Conservation (phyloP, 2,329 filamentous ascomycete species). For the Phaeosphaeriaceae sp. region DNA sequence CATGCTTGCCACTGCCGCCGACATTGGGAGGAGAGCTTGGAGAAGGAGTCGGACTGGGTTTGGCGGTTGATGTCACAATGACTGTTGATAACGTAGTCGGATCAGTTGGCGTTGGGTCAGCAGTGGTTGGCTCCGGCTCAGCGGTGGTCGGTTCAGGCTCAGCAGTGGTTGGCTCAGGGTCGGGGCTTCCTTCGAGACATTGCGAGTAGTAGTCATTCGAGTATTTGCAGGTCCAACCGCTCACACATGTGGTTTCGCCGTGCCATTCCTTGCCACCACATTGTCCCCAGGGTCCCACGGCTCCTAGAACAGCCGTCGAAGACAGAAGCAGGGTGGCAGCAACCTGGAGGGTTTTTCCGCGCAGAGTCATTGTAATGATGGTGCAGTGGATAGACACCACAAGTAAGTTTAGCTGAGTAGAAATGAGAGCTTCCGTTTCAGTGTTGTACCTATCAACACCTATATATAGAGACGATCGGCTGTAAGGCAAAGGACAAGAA, state of each 20-base stretch:
- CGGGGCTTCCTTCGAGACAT: constrained; percentile 30
- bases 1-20: constrained; percentile 10
- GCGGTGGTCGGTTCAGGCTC: neutral
- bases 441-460: neutral
- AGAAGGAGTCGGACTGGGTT: neutral
- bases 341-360: neutral
- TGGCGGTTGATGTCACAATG: neutral
- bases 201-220: constrained; percentile 53
- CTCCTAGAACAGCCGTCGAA: neutral
- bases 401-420: neutral
- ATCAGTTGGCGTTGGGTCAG: neutral
- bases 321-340: neutral
- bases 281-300: constrained; percentile 24
- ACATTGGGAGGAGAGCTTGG: neutral
- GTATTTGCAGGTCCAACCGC: constrained; percentile 44
- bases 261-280: constrained; percentile 52
- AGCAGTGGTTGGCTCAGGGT: neutral
- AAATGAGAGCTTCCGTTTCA: neutral
- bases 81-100: neutral
- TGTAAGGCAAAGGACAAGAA: neutral
- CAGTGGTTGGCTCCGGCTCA: neutral
- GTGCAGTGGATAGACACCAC: neutral
- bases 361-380: neutral
- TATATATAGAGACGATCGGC: neutral
- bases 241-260: constrained; percentile 46